A percentile compares a stretch with the other conserved stretches of the same genome.
phyloP scores from a whole-genome alignment of 2,329 filamentous ascomycete genomes.

The Sclerotinia subarctica region DNA sequence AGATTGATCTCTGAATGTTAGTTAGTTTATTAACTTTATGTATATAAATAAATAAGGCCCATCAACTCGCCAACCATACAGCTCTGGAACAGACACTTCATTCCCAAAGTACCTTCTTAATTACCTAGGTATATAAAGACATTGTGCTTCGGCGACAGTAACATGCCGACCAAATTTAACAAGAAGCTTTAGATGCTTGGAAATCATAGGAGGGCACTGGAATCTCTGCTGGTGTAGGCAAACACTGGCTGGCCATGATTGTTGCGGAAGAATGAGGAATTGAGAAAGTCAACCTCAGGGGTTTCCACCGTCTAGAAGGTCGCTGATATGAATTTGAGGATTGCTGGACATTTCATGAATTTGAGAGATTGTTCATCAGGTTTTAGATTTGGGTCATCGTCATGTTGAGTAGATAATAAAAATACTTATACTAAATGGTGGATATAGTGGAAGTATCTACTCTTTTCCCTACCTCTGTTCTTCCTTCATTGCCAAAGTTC shows the following conservation, averaged over 20 bases:
- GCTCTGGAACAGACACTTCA: too few relatives aligned
- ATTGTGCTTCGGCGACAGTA: constrained; percentile 36
- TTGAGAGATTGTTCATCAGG: neutral
- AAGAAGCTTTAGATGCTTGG: constrained; percentile 37
- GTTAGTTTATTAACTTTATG: too few relatives aligned
- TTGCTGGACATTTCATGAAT: neutral
- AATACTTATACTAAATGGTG: neutral
- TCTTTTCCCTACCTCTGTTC: too few relatives aligned
- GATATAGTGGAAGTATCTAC: neutral
- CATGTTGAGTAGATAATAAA: neutral
- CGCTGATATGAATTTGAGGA: neutral
- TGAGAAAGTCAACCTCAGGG: neutral
- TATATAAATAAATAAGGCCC: too few relatives aligned
- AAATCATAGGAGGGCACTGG: constrained; percentile 21
- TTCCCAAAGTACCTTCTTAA: too few relatives aligned
- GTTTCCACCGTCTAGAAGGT: neutral
- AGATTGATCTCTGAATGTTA: too few relatives aligned
- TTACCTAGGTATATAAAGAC: constrained; percentile 31
- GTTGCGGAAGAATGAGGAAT: neutral
- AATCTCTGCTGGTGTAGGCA: neutral
- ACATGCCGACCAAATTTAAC: constrained; percentile 38
- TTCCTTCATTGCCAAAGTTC: neutral
- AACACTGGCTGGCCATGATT: neutral
- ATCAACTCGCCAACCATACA: too few relatives aligned
- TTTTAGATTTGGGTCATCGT: neutral